A percentile compares a stretch with the other conserved stretches of the same genome.
Conservation (phyloP, 192 early-diverging fungal species). For the Entomortierella chlamydospora region DNA sequence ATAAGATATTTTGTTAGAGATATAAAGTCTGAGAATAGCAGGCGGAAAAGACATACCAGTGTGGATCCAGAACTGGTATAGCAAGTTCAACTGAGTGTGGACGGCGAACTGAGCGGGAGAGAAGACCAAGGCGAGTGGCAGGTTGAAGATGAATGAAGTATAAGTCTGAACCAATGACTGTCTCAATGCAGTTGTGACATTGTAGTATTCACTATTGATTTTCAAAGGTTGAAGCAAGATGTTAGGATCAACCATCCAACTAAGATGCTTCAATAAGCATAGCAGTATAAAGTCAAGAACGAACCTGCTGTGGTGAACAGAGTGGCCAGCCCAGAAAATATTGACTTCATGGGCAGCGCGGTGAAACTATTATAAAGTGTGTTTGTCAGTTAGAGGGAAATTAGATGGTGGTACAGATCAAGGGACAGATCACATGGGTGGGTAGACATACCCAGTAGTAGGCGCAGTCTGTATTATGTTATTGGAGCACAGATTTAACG, state of each 20-base stretch:
- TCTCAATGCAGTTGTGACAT: constrained; percentile 66
- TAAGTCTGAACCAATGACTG: constrained; percentile 64
- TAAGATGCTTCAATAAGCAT: no score
- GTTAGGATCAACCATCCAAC: not conserved
- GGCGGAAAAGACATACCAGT: constrained; percentile 15
- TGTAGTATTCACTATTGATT: constrained; percentile 62
- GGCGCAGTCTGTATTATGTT: constrained; percentile 19
- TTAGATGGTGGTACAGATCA: no score
- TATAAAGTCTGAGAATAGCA: not conserved
- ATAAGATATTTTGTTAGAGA: no score
- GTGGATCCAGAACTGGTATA: constrained; percentile 65
- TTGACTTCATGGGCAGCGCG: constrained; percentile 70
- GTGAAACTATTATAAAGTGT: constrained; percentile 61
- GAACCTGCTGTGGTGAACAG: constrained; percentile 55
- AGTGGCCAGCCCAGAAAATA: constrained; percentile 68
- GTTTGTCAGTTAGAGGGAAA: no score
- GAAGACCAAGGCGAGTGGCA: constrained; percentile 64
- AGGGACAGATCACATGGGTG: not conserved
- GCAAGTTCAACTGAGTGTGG: constrained; percentile 65
- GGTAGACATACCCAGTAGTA: constrained; percentile 47
- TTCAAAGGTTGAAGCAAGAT: not conserved
- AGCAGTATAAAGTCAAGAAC: constrained; percentile 24
- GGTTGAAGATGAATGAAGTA: constrained; percentile 64
- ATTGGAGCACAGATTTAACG: not conserved
- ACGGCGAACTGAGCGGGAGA: constrained; percentile 65